Evolutionary conservation across 805 yeast species (phyloP), one percentile per base, ranked within the genome.

Genomic region (Debaryomyces tyrocola): DNA sequence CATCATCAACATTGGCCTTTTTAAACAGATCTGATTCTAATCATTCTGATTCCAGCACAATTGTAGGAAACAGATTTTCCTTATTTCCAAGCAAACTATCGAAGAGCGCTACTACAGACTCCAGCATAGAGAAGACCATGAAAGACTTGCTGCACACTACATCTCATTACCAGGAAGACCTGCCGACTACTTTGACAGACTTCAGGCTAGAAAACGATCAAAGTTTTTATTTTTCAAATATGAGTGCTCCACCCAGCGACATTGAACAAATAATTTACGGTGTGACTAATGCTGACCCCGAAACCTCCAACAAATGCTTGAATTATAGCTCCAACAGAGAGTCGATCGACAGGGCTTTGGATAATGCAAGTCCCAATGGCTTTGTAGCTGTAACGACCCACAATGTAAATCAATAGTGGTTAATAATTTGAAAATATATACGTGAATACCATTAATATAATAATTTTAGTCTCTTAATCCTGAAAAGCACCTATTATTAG

Each of bases 1-100:
- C 51, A 17, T 60, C 65, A 10, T 51, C 56, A 1, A 36, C 57
- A 9, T 28, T 50, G 4, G 17, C 48, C 6, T 48, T 50, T 39
- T 28, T 56, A 12, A 38, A 37, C 10, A 44, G 41, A 20, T 27
- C 44, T 20, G 24, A 40, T 29, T 33, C 44, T 9, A 31, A 33
- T 24, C 18, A 28, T 11, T 49, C 52, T 1, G 42, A 33, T 20
- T 18, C 35, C 7, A 21, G 20, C n/a, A 41, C 49, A 15, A 18
- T 46, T 15, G 24, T 41, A 1, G 46, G 39, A 4, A 40, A 39
- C 20, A 36, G 34, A 7, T 41, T 33, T 36, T 40, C 54, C 14
- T 49, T 51, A 20, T 47, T 51, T 45, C 59, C 54, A 9, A 29
- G 46, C 10, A 52, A 51, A 33, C 40, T 50, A 20, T 40, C 50